Base-by-base conservation (phyloP, 2,329 filamentous ascomycete species). In the Catunica adiposa region DNA sequence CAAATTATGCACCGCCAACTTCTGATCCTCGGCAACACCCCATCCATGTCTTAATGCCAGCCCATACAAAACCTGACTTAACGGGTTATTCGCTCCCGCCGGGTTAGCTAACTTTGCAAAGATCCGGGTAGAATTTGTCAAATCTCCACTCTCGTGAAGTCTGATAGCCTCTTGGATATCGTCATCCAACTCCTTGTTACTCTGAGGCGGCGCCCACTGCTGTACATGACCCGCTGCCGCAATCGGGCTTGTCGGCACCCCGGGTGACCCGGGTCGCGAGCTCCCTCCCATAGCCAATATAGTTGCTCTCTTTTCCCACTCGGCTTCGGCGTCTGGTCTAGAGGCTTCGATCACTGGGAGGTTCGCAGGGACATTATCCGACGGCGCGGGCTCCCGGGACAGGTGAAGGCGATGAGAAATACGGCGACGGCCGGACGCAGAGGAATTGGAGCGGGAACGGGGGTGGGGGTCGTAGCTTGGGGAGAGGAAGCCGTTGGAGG, bases 81-180 rank as follows among this genome's bases (percentile, higher is more conserved):
- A 75, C 42, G 92, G 86, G 69, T 97, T 95, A 66, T 96, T 95
- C 52, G 83, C 80, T 23, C 87, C 89, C 55, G 81, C 75, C 0
- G 86, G 86, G 66, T 95, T 83, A 54, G 92, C 92, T 62, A 98
- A 73, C 59, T 76, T 74, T 26, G 81, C 85, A 70, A 98, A 98
- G 69, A 97, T 79, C 54, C 73, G 72, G n/a, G 92, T 96, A 54
- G 89, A 92, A 63, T 75, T 71, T 63, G 81, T 79, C 56, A 95
- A 75, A 59, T 92, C 77, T 57, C 90, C 90, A 50, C 74, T 76
- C 69, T 98, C 92, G 66, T 98, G 92, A 61, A 97, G 74, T 59
- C 84, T 78, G 66, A 98, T 98, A n/a, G 92, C 92, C 69, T 94
- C 83, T 69, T 96, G 90, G 58, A 98, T 95, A 67, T 86, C 82